Percentiles rank a stretch among this genome's conserved stretches.
These are phyloP conservation scores for Psidium guajava DNA, from an alignment of 345 rosid species.

Conservation along the genomic window DNA sequence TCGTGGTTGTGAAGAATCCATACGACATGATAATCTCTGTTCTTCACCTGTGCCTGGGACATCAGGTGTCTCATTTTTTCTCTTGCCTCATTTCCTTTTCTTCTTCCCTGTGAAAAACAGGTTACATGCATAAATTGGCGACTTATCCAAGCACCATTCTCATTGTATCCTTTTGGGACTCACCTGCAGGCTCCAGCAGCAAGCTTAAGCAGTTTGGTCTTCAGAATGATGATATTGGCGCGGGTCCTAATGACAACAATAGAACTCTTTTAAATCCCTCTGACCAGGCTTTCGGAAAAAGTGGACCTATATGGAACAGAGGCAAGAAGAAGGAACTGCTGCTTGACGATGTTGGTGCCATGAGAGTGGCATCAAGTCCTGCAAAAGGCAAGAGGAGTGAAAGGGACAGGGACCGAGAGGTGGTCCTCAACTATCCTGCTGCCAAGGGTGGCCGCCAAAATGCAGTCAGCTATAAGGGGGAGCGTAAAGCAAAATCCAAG, in stretches of 20 bases:
- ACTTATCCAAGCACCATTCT: not conserved
- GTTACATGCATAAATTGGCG: not conserved
- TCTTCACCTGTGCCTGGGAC: not conserved
- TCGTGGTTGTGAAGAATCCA: constrained; percentile 4
- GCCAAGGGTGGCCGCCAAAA: constrained; percentile 25
- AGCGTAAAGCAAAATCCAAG: constrained; percentile 43
- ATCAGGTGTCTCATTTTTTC: constrained; percentile 21
- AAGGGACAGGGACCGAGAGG: constrained; percentile 31
- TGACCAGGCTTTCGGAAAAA: constrained; percentile 24
- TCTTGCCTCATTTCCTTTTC: not conserved
- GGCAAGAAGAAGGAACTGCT: constrained; percentile 48
- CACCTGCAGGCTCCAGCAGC: not conserved
- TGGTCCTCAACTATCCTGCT: constrained; percentile 4
- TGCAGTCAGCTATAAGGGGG: constrained; percentile 18
- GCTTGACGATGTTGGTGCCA: constrained; percentile 36
- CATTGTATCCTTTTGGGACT: not conserved
- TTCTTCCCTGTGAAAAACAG: not conserved
- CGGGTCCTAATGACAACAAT: not conserved
- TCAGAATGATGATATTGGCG: not conserved
- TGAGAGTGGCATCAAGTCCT: constrained; percentile 16
- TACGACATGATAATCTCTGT: constrained; percentile 4
- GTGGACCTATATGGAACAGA: constrained; percentile 25
- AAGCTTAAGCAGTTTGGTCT: not conserved
- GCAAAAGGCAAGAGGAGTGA: constrained; percentile 57
- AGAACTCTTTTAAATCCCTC: not conserved